Conservation (phyloP, 768 basidiomycete species). For the Fomitopsis serialis region DNA sequence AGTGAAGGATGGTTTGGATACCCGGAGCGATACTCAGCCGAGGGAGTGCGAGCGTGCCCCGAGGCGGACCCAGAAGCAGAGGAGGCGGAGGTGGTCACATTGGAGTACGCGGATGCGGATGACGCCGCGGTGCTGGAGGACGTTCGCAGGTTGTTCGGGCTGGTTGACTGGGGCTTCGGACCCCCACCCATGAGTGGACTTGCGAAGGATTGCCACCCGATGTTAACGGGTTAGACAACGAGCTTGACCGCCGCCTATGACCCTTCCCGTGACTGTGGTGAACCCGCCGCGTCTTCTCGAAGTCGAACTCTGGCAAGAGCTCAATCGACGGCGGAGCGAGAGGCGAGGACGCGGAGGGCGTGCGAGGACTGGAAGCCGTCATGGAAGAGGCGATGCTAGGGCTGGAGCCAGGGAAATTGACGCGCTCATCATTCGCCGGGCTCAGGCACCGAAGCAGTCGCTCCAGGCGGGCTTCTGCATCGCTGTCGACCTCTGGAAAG, state of each 20-base stretch:
- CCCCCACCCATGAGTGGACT: background rate
- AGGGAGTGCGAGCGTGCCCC: background rate
- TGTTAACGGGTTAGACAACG: background rate
- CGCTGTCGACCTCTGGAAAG: background rate
- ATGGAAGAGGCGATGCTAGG: background rate
- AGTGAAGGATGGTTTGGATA: background rate
- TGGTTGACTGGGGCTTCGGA: background rate
- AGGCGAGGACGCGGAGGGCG: background rate
- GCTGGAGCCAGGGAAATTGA: background rate
- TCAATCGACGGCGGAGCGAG: background rate
- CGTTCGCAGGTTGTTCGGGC: background rate
- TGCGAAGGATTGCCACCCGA: background rate
- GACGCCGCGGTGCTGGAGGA: background rate
- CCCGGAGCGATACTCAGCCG: background rate
- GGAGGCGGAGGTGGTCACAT: background rate
- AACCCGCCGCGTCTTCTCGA: background rate
- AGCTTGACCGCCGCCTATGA: background rate
- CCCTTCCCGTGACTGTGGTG: background rate
- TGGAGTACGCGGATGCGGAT: background rate
- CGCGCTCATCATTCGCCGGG: background rate
- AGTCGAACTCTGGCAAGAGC: conserved; percentile 3
- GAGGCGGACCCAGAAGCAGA: background rate
- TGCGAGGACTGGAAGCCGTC: background rate
- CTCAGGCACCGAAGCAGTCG: background rate
- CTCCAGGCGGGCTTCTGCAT: background rate